phyloP scores from a whole-genome alignment of 2,329 filamentous ascomycete genomes.

The Aspergillus spinulosporus region DNA sequence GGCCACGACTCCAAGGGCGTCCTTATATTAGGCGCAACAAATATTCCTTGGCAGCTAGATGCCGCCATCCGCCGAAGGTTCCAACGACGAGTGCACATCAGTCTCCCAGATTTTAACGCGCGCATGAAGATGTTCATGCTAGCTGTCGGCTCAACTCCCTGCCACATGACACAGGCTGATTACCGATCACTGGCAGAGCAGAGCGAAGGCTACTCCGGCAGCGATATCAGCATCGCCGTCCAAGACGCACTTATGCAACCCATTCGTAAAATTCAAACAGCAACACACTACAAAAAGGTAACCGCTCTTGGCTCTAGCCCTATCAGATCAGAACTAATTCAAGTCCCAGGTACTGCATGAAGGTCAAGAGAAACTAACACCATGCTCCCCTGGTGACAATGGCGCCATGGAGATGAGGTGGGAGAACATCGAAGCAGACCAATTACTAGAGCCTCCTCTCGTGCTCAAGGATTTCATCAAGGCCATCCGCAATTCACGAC shows the following conservation, averaged over 20 bases:
- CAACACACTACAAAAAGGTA: too few species aligned
- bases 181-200: conserved; percentile 76
- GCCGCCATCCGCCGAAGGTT: conserved; percentile 93
- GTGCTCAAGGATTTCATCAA: conserved; percentile 90
- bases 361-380: conserved; percentile 63
- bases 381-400: conserved; percentile 87
- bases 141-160: conserved; percentile 63
- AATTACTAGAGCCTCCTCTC: conserved; percentile 82
- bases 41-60: conserved; percentile 98
- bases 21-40: conserved; percentile 91
- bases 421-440: conserved; percentile 80
- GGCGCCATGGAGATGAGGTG: conserved; percentile 92
- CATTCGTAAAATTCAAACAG: too few species aligned
- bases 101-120: conserved; percentile 80
- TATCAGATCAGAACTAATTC: conserved; percentile 11
- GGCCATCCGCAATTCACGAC: conserved; percentile 82
- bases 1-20: conserved; percentile 94
- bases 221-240: conserved; percentile 64
- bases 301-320: conserved; percentile 12
- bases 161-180: conserved; percentile 68
- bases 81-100: conserved; percentile 94
- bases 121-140: conserved; percentile 95
- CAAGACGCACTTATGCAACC: too few species aligned
- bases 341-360: conserved; percentile 69
- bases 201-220: conserved; percentile 92